Base-by-base conservation (phyloP, 352 stramenopile species). In the Pythium apleroticum region DNA sequence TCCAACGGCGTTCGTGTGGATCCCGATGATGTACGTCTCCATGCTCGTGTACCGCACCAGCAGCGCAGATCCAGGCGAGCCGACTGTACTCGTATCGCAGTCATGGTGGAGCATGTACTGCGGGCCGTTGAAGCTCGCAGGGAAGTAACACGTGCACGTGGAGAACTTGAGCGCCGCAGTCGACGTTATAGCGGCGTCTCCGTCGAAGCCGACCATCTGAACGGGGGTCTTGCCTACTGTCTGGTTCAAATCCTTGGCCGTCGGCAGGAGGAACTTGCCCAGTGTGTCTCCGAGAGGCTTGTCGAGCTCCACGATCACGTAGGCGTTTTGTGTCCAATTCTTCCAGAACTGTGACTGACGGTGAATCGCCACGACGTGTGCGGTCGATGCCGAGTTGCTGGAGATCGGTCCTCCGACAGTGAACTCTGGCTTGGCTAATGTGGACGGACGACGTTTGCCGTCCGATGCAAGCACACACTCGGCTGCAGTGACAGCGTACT, bases 311-410 rank as follows among this genome's bases (percentile, higher is more conserved):
- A 90, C 52, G n/a, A 92, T 65, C 39, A 81, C 81, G 61, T 92
- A 92, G 28, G 74, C 79, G 52, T 89, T 76, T 17, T 71, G 56
- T 0, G 69, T 87, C 77, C 79, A 88, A 22, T 83, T 71, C 33
- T 74, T 77, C 82, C 82, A 91, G 56, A 75, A 91, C 27, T 86
- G 75, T 1, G 78, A 85, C 61, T 91, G 82, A 27, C 77, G 80
- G 67, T 91, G 75, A 27, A 89, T 69, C 52, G 68, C 73, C 57
- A 65, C 66, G 5, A 91, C 66, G 3, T 57, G 61, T 0, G 71
- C 71, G 3, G 52, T 61, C 27, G 49, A 39, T 22, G 28, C 39
- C 7, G 52, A 28, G 20, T 7, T 53, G 24, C 65, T 43, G 35
- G 52, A 25, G 35, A 43, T 9, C 9, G 53, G 11, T 0, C 39